Base-by-base conservation (phyloP, 768 basidiomycete genomes). In the Mycena sanguinolenta region DNA sequence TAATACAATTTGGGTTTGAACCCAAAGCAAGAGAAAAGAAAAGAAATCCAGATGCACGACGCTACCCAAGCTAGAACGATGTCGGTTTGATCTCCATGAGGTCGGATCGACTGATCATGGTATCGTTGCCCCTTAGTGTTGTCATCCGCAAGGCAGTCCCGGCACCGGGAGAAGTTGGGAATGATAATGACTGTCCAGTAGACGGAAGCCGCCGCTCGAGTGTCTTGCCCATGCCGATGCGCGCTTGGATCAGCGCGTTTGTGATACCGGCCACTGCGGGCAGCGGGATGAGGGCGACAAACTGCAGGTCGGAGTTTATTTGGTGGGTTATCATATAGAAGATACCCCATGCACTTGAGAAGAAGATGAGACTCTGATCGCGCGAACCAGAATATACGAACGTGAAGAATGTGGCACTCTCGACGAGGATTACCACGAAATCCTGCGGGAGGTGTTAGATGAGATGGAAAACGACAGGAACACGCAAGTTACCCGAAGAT, bases 271-370 rank as follows among this genome's bases (percentile, higher is more conserved):
- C 66, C 28, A 67, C 39, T 19, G 53, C 36, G 27, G 66, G 66
- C 2, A 67, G 30, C 38, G 42, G 27, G 28, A 23, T 36, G 16
- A 67, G 58, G 2, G 59, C 66, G n/a, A 67, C 17, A 52, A 60
- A 67, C 54, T 67, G 66, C 23, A 61, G 13, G 50, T 67, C 53
- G 38, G 66, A 27, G 53, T 67, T 61, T 34, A 61, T 61, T 19
- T 67, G 66, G 66, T 67, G 66, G 21, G 46, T 28, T 2, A 67
- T 27, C 30, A 61, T 67, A 39, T 67, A 67, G 53, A 67, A 67
- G 38, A 54, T 16, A 6, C 46, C 58, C 66, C 66, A 67, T 19
- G 21, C 32, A 0, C 58, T 59, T 27, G 12, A 10, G 3, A 34
- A 2, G 25, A 27, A 8, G 23, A 17, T 44, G 30, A 16, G 34